Base-by-base conservation (phyloP, 257 asterid genomes). In the Solanum pinnatisectum region DNA sequence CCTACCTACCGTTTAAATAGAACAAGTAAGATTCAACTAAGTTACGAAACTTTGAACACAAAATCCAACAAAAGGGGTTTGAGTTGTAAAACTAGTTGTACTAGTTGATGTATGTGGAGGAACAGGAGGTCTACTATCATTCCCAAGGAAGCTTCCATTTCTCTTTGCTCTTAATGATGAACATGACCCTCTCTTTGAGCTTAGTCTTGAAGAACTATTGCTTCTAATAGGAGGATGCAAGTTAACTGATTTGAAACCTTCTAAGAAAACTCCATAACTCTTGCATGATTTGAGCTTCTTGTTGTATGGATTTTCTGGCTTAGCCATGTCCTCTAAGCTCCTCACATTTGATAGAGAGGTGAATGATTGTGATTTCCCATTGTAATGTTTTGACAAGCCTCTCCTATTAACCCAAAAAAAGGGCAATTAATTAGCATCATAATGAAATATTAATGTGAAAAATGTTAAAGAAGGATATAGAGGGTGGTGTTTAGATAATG, bases 281-380 rank as follows among this genome's bases (percentile, higher is more conserved):
- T 88, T 91, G 92, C 96, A 89, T 1, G 90, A 88, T 86, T 95
- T 95, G 49, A 95, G 94, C 93, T 89, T 93, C 89, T 94, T 94
- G 84, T 89, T 93, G 65, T 72, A 89, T 7, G 94, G 96, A 78
- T 91, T 92, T 65, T 92, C 95, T 7, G 92, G 92, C 86, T 95
- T 95, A 5, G 93, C 92, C 10, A 95, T 93, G 83, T 95, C 98
- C 88, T 94, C 95, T 30, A 95, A 81, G 85, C 93, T 11, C 79
- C 81, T 88, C 91, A 92, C 95, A 30, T 88, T 89, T 39, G 95
- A 90, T 67, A 95, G 79, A 44, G 90, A 90, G 36, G 93, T 91
- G 89, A 92, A 95, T 14, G 98, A 95, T 70, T 91, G 95, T 56
- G 98, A 93, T 89, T 93, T 95, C 88, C 98, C 97, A 85, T 91